A percentile compares a stretch with the other conserved stretches of the same genome.
phyloP scores from a whole-genome alignment of 2,329 filamentous ascomycete species.

The Drechslerella coelobrocha region DNA sequence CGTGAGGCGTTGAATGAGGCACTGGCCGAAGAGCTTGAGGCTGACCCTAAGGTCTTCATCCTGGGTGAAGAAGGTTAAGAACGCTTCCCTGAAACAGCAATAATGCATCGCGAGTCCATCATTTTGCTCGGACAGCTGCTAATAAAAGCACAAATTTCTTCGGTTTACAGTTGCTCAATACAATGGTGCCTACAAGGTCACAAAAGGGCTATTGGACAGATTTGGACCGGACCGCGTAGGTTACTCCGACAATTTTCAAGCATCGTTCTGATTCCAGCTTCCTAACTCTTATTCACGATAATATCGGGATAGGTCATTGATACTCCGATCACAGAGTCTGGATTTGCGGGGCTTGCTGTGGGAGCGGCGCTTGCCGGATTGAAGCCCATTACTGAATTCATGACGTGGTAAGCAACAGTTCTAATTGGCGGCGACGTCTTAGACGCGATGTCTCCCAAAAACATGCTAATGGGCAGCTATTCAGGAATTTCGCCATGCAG shows the following conservation, averaged over 20 bases:
- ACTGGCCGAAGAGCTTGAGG: slow-evolving; percentile 94
- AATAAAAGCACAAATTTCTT: not conserved
- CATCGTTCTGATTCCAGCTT: not conserved
- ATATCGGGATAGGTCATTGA: slow-evolving; percentile 73
- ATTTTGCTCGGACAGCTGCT: not conserved
- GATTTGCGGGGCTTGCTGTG: slow-evolving; percentile 90
- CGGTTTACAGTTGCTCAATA: slow-evolving; percentile 58
- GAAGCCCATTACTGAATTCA: slow-evolving; percentile 92
- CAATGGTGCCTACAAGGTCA: slow-evolving; percentile 99
- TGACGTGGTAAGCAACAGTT: slow-evolving; percentile 74
- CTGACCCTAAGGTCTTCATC: slow-evolving; percentile 92
- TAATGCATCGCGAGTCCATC: not conserved
- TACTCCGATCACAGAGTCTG: slow-evolving; percentile 96
- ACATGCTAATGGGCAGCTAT: too few species aligned
- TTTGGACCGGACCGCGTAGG: slow-evolving; percentile 84
- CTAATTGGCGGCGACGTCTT: not conserved
- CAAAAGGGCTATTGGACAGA: slow-evolving; percentile 93
- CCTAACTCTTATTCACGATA: not conserved
- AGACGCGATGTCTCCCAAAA: too few species aligned
- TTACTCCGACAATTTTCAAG: not conserved
- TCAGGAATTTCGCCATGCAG: slow-evolving; percentile 95
- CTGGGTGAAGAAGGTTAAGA: slow-evolving; percentile 85
- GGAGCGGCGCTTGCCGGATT: slow-evolving; percentile 94
- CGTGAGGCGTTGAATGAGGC: slow-evolving; percentile 98
- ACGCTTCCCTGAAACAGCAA: not conserved